Conservation (phyloP, 306 rosid species). For the Medicago ruthenica region DNA sequence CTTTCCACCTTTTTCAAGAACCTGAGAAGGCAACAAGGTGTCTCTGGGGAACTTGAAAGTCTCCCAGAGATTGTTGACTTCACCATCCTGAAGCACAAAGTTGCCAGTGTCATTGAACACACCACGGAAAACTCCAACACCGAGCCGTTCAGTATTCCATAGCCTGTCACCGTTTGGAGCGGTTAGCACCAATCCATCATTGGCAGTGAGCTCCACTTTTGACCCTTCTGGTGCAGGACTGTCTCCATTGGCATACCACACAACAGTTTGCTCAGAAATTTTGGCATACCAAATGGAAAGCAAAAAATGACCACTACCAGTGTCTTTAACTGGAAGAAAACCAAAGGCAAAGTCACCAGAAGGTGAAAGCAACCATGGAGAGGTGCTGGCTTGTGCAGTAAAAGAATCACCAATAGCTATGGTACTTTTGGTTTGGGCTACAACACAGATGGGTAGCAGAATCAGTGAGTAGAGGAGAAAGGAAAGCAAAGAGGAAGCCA, state of each 20-base stretch:
- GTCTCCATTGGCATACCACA: conserved; percentile 53
- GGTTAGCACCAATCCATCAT: neutral
- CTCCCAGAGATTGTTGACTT: neutral
- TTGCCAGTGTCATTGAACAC: conserved; percentile 53
- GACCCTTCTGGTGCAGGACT: neutral
- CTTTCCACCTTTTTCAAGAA: neutral
- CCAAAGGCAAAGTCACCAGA: neutral
- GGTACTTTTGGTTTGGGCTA: neutral
- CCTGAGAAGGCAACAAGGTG: neutral
- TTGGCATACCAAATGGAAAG: conserved; percentile 62
- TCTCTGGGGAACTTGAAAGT: neutral
- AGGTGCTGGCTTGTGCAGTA: neutral
- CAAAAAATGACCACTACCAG: conserved; percentile 40
- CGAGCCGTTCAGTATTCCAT: neutral
- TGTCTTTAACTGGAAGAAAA: neutral
- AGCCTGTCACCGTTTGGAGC: neutral
- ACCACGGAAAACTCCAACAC: neutral
- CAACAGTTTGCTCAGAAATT: conserved; percentile 46
- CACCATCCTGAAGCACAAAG: conserved; percentile 45
- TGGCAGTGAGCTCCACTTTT: neutral
- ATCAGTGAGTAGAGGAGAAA: conserved; percentile 28
- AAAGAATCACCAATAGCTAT: neutral
- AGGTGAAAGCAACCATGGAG: neutral
- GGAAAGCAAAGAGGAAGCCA: conserved; percentile 31
- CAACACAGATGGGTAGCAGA: neutral